phyloP scores from a whole-genome alignment of 345 rosid genomes.

The Erodium maritimum region DNA sequence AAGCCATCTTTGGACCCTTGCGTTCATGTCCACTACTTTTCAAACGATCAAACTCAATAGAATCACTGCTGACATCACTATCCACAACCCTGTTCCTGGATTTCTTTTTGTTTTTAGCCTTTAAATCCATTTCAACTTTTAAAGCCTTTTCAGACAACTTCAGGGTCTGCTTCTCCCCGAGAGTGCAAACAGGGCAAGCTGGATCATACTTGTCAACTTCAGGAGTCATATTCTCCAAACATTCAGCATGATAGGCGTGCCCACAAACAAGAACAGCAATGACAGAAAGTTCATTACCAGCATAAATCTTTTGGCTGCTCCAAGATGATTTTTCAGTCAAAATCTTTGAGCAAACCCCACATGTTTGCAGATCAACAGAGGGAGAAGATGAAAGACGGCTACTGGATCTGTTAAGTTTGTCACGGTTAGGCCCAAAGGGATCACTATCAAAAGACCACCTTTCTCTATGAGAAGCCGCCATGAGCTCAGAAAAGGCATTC shows the following conservation, averaged over 20 bases:
- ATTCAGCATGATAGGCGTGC: constrained; percentile 91
- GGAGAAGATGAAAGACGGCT: constrained; percentile 28
- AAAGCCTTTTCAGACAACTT: constrained; percentile 74
- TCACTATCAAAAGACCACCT: constrained; percentile 56
- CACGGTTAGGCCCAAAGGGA: constrained; percentile 32
- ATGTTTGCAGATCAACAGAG: constrained; percentile 46
- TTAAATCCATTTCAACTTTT: constrained; percentile 63
- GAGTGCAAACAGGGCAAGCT: constrained; percentile 75
- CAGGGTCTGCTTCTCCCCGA: constrained; percentile 63
- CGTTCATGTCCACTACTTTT: constrained; percentile 34
- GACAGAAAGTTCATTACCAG: constrained; percentile 50
- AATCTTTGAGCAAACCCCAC: constrained; percentile 81
- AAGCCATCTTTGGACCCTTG: constrained; percentile 39
- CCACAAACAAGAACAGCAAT: constrained; percentile 79
- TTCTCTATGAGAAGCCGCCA: constrained; percentile 54
- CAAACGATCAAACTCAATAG: constrained; percentile 21
- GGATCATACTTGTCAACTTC: constrained; percentile 83
- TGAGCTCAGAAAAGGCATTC: constrained; percentile 70
- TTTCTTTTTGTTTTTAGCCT: constrained; percentile 49
- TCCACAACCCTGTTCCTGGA: constrained; percentile 60
- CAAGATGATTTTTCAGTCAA: constrained; percentile 69
- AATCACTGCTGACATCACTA: constrained; percentile 44
- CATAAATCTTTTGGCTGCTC: constrained; percentile 59
- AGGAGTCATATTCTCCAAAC: constrained; percentile 81
- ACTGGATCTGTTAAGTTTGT: constrained; percentile 33